Base-by-base conservation (phyloP, 495 filamentous ascomycete species). In the Venustampulla echinocandica region DNA sequence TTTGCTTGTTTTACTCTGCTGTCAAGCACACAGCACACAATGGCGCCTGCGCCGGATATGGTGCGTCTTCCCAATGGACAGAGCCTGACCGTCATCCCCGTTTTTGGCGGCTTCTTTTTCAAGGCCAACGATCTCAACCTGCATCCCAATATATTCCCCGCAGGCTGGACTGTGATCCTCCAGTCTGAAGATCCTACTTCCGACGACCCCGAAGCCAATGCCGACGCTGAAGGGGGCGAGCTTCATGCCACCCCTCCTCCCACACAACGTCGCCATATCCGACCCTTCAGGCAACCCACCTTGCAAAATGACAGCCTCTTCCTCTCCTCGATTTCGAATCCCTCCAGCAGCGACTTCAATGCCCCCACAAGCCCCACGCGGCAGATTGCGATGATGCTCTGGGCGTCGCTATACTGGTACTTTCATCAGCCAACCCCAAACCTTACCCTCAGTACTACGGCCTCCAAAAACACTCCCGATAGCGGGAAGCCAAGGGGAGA, bases 351-450 rank as follows among this genome's bases (percentile, higher is more conserved):
- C 54, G 86, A 94, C 37, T 93, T 82, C 71, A 86, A 85, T 53
- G 80, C 87, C 0, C 73, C 78, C 10, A 76, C 64, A 20, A 93
- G 87, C 37, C 87, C 85, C 0, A 89, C 87, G 0, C 70, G 89
- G 24, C 85, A 89, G 64, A 82, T 94, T 47, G 90, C 90, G 47
- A 85, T 94, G 85, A 90, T 95, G 86, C 76, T 97, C 5, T 98
- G 90, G 88, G 79, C 86, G 21, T 89, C 86, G 1, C 66, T 97
- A 24, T 93, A 83, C 64, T 97, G 93, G 93, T 98, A 97, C 66
- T 98, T 97, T 61, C 89, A 96, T 59, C 82, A 87, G 52, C 72
- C 75, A 1, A 66, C 71, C 25, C 82, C 84, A 1, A 36, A 57
- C 1, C 61, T 70, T 0, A 74, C 71, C 32, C 44, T 90, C 18